phyloP scores from a whole-genome alignment of 169 alveolate genomes.

The Eimeria acervulina region DNA sequence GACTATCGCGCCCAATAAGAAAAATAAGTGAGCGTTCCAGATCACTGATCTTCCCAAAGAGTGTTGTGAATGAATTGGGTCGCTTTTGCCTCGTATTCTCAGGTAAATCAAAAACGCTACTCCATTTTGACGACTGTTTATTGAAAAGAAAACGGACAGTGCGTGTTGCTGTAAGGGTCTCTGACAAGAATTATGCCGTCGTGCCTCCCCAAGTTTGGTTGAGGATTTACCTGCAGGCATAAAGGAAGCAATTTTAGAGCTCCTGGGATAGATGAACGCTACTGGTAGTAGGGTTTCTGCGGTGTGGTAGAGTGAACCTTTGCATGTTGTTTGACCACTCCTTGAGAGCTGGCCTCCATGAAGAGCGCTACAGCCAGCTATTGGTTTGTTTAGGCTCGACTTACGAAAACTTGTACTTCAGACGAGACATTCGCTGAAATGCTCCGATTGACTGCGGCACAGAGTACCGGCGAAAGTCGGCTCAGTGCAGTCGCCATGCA shows the following conservation, averaged over 20 bases:
- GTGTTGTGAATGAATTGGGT: not conserved
- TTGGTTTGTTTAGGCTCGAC: not conserved
- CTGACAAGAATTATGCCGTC: conserved; percentile 16
- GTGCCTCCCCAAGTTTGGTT: conserved; percentile 58
- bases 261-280: not conserved
- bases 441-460: conserved; percentile 45
- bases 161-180: conserved; percentile 49
- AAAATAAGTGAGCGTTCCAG: not conserved
- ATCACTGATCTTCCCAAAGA: not conserved
- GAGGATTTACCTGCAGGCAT: conserved; percentile 71
- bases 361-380: not conserved
- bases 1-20: not conserved
- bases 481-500: not conserved
- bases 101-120: not conserved
- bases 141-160: conserved; percentile 3
- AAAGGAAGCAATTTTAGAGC: not conserved
- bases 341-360: not conserved
- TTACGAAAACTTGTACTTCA: conserved; percentile 38
- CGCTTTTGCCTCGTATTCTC: not conserved
- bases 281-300: not conserved
- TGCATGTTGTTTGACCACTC: not conserved
- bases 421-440: conserved; percentile 56
- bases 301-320: not conserved
- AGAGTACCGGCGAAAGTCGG: not conserved
- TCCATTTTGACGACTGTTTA: not conserved